Percentiles rank a stretch among this genome's conserved stretches.
Evolutionary conservation across 2,329 filamentous ascomycete species (phyloP).

Genomic region (Rosellinia necatrix): DNA sequence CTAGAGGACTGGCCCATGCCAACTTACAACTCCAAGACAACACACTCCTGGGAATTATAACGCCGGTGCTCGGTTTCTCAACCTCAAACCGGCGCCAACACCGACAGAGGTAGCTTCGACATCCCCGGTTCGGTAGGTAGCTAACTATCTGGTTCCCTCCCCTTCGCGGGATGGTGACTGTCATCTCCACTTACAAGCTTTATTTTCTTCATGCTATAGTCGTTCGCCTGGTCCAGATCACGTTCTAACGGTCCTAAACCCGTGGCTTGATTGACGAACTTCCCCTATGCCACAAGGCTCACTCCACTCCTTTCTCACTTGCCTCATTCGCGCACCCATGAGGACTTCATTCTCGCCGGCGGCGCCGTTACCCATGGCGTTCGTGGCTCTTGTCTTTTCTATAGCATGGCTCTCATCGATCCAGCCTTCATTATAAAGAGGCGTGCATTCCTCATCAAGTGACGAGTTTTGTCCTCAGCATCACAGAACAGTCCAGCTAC

Average conservation of each 20-base stretch:
- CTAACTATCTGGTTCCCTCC: conserved; percentile 8
- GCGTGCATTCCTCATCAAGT: conserved; percentile 25
- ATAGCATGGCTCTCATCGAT: conserved; percentile 3
- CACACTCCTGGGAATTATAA: background rate
- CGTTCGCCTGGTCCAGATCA: conserved; percentile 29
- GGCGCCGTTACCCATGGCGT: conserved; percentile 14
- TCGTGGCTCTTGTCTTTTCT: conserved; percentile 18
- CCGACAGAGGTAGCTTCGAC: conserved; percentile 28
- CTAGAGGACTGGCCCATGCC: conserved; percentile 9
- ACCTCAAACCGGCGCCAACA: conserved; percentile 11
- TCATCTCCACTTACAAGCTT: background rate
- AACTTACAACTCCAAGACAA: conserved; percentile 4
- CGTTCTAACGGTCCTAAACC: conserved; percentile 12
- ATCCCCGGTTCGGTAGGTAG: conserved; percentile 26
- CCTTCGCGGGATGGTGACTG: conserved; percentile 2
- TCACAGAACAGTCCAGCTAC: conserved; percentile 27
- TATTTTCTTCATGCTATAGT: conserved; percentile 7
- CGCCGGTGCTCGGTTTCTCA: background rate
- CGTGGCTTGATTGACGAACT: conserved; percentile 15
- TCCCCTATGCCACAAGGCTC: conserved; percentile 27
- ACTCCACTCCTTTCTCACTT: conserved; percentile 30
- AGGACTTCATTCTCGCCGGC: conserved; percentile 31
- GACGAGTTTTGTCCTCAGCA: conserved; percentile 29
- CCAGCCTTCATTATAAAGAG: conserved; percentile 23
- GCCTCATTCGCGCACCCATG: conserved; percentile 31